Evolutionary conservation across 139 green algal genomes (phyloP), one percentile per base, ranked within the genome.

Genomic region (Auxenochlorella pyrenoidosa): DNA sequence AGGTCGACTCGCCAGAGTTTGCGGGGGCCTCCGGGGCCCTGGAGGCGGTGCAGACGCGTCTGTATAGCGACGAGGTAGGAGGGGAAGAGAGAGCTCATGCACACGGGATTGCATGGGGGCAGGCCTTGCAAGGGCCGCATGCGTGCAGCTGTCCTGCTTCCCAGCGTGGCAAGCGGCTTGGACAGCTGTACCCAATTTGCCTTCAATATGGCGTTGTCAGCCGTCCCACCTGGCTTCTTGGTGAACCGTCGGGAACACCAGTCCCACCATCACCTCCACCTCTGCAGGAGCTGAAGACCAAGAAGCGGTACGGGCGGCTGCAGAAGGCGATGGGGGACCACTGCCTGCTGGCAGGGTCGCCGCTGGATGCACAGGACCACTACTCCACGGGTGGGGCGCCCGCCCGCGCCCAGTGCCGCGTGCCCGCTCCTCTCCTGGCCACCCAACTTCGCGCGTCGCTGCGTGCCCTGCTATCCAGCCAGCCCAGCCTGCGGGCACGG

Each of bases 251-350:
- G 8, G 47, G 8, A 54, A 38, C 26, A 28, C 38, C 28, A 75
- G 1, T 41, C 28, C 72, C n/a, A 4, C 22, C 6, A 16, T 40
- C 38, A 0, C 4, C 41, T 60, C 4, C 76, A 72, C 8, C n/a
- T 2, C 10, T 65, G 58, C 86, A 92, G 89, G 87, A 93, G 75
- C 68, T 91, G 12, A 79, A 86, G 43, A 89, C 88, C 28, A 94
- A 93, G 86, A 91, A 86, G 70, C 82, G 94, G 24, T 95, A 96
- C 83, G 95, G 93, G 2, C 91, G 96, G 75, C 90, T 98, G 68
- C 91, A 95, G 77, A 98, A 98, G 88, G 86, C 88, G 0, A 95
- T 97, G 89, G 96, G 95, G 1, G 96, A 98, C 86, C 88, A 94
- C 86, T 94, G 90, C 79, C 90, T 98, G 75, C 87, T 98, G 76